phyloP scores from a whole-genome alignment of 352 stramenopile species.

The Globisporangium paroecandrum region DNA sequence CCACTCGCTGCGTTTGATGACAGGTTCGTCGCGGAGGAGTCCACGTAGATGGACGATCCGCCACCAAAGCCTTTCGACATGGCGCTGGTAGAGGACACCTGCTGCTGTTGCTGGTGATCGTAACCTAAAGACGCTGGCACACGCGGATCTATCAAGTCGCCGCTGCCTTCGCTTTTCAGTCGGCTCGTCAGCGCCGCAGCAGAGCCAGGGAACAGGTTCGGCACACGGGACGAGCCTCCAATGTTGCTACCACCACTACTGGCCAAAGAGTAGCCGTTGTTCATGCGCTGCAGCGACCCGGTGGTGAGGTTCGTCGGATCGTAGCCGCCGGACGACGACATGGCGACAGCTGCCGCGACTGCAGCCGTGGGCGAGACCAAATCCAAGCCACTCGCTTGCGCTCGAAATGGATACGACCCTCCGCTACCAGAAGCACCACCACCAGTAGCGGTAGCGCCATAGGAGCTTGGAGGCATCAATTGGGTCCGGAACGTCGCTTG shows the following conservation, averaged over 20 bases:
- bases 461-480: conserved; percentile 1
- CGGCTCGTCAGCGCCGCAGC: conserved; percentile 15
- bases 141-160: conserved; percentile 16
- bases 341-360: conserved; percentile 1
- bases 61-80: conserved; percentile 2
- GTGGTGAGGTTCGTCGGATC: conserved; percentile 6
- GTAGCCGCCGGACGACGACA: conserved; percentile 19
- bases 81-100: conserved; percentile 1
- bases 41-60: conserved; percentile 10
- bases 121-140: conserved; percentile 11
- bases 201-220: conserved; percentile 16
- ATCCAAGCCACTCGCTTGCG: conserved; percentile 11
- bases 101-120: conserved; percentile 15
- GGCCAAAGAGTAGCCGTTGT: conserved; percentile 14
- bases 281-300: conserved; percentile 18
- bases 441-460: not conserved
- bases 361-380: conserved; percentile 13
- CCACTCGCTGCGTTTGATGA: not conserved
- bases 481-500: conserved; percentile 12
- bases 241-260: not conserved
- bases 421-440: not conserved
- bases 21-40: conserved; percentile 2
- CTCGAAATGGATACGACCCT: conserved; percentile 6
- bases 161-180: conserved; percentile 1
- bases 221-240: conserved; percentile 7